These are phyloP conservation scores for Talaromyces islandicus DNA, from an alignment of 2,329 filamentous ascomycete genomes.

Conservation along the genomic window DNA sequence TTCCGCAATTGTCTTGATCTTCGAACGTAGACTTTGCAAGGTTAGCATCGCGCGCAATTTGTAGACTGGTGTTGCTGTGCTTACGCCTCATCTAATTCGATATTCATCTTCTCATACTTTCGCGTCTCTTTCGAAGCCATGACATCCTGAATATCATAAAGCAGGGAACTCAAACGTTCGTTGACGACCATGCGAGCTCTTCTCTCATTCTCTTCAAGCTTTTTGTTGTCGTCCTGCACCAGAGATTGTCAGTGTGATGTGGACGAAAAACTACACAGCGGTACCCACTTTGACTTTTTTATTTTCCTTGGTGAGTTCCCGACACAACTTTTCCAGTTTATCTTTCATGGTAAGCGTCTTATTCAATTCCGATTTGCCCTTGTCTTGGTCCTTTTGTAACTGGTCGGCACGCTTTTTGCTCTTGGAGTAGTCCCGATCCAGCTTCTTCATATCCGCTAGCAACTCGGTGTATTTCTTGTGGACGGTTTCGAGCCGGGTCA, in stretches of 20 bases:
- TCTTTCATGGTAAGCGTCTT: slow-evolving; percentile 90
- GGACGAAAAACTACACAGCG: not conserved
- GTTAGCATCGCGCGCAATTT: slow-evolving; percentile 9
- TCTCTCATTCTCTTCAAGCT: slow-evolving; percentile 78
- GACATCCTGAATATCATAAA: slow-evolving; percentile 80
- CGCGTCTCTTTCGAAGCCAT: slow-evolving; percentile 82
- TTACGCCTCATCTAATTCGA: slow-evolving; percentile 85
- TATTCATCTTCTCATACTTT: slow-evolving; percentile 71
- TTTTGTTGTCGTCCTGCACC: slow-evolving; percentile 80
- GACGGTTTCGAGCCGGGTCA: slow-evolving; percentile 85
- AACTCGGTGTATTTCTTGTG: slow-evolving; percentile 89
- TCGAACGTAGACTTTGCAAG: slow-evolving; percentile 53
- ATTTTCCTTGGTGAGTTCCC: slow-evolving; percentile 93
- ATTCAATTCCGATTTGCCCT: slow-evolving; percentile 77
- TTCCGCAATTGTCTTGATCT: slow-evolving; percentile 87
- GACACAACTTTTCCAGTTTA: slow-evolving; percentile 91
- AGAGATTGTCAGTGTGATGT: slow-evolving; percentile 13
- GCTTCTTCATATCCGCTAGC: slow-evolving; percentile 87
- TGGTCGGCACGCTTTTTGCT: slow-evolving; percentile 93
- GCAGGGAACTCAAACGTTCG: slow-evolving; percentile 71
- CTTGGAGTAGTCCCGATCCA: slow-evolving; percentile 90
- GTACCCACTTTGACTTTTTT: slow-evolving; percentile 85
- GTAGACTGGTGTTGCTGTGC: slow-evolving; percentile 26
- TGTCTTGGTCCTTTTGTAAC: slow-evolving; percentile 94
- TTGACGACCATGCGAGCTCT: slow-evolving; percentile 78